These are phyloP conservation scores for Rhododendron henanense DNA, from an alignment of 148 eudicot genomes.

Conservation along the genomic window DNA sequence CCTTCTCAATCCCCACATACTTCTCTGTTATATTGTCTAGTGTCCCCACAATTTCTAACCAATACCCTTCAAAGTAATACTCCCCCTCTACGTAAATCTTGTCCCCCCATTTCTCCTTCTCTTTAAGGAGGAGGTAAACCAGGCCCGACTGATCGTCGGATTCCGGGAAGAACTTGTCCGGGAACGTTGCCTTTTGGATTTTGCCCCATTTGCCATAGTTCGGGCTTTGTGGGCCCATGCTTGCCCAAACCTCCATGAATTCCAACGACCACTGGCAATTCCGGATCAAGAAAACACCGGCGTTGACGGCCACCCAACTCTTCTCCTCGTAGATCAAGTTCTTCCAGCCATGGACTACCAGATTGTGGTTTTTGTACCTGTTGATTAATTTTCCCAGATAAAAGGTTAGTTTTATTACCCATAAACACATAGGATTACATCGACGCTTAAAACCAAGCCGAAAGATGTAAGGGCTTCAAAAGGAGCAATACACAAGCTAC, in stretches of 20 bases:
- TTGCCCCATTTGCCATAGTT: slow-evolving; percentile 70
- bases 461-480: neutral
- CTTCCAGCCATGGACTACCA: slow-evolving; percentile 76
- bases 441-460: neutral
- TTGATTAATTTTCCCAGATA: neutral
- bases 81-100: slow-evolving; percentile 63
- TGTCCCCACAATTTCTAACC: slow-evolving; percentile 62
- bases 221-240: slow-evolving; percentile 71
- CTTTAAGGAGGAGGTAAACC: slow-evolving; percentile 55
- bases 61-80: slow-evolving; percentile 76
- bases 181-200: slow-evolving; percentile 29
- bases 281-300: slow-evolving; percentile 80
- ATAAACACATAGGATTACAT: neutral
- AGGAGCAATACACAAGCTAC: neutral
- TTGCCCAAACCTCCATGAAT: slow-evolving; percentile 62
- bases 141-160: slow-evolving; percentile 90
- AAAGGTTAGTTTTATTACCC: neutral
- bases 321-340: slow-evolving; percentile 35
- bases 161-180: slow-evolving; percentile 61
- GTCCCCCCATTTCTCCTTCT: slow-evolving; percentile 54
- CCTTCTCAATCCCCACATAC: slow-evolving; percentile 33
- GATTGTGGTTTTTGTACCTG: slow-evolving; percentile 51
- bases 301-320: slow-evolving; percentile 85
- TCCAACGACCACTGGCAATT: slow-evolving; percentile 95
- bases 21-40: slow-evolving; percentile 34